phyloP scores from a whole-genome alignment of 441 rosid genomes.

The Gossypium gossypioides region DNA sequence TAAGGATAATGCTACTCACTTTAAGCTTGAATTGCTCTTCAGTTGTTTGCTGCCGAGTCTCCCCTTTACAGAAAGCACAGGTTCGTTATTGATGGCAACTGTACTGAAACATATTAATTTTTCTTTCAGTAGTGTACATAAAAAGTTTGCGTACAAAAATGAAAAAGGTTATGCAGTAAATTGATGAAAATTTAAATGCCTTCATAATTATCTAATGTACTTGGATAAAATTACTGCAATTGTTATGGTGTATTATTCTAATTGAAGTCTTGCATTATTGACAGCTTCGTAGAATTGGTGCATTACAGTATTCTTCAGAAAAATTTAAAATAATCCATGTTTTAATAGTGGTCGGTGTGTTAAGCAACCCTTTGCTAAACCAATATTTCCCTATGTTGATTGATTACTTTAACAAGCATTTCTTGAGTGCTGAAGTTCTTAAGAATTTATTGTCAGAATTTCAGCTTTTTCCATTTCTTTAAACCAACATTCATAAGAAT shows the following conservation, averaged over 20 bases:
- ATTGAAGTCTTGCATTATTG: background rate
- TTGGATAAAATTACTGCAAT: background rate
- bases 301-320: background rate
- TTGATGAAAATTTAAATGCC: background rate
- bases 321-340: background rate
- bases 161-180: background rate
- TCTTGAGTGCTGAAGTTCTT: background rate
- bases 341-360: background rate
- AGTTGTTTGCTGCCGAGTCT: conserved; percentile 98
- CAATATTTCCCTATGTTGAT: background rate
- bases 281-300: conserved; percentile 1
- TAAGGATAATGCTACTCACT: conserved; percentile 75
- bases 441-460: background rate
- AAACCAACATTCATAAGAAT: background rate
- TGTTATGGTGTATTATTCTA: background rate
- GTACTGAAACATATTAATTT: background rate
- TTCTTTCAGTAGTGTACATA: background rate
- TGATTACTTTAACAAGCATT: background rate
- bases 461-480: background rate
- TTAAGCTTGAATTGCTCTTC: conserved; percentile 92
- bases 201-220: background rate
- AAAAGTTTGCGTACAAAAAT: background rate
- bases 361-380: background rate
- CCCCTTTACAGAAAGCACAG: conserved; percentile 99
- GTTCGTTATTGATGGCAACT: conserved; percentile 26